Evolutionary conservation across 495 filamentous ascomycete genomes (phyloP), one percentile per base, ranked within the genome.

Genomic region (Staphylotrichum tortipilum): DNA sequence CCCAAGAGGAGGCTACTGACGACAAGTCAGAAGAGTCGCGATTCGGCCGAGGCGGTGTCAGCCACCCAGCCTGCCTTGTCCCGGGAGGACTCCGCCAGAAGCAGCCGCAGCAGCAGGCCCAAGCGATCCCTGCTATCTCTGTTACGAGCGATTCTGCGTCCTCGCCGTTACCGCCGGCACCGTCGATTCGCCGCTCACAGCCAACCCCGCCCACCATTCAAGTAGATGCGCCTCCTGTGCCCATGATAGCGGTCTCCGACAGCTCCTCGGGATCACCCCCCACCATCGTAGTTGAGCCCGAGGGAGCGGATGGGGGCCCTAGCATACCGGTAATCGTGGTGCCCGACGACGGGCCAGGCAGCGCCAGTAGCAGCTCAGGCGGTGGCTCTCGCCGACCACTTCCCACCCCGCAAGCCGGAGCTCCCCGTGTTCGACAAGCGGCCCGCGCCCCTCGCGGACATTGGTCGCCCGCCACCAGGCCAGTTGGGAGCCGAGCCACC

Each of bases 61-160:
- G 34, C 22, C 57, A 53, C 38, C 58, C 62, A 40, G n/a, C 49
- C 34, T 55, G 47, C 53, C 46, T 64, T 50, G 36, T 57, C 61
- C 56, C 56, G 29, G 56, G 55, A 30, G 48, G 59, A 47, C 52
- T 56, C 64, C 35, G 39, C 47, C 41, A 33, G 42, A 54, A 54
- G 54, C 58, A 55, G 45, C 34, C 46, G 33, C 58, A 50, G 36
- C 57, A 57, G 47, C 58, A 47, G 34, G 22, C 54, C 39, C 62
- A 56, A 38, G 40, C 55, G 47, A 59, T 79, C 53, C 84, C 84
- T 58, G 66, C 78, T 58, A 83, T 88, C 66, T 78, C 77, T 69
- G 61, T 85, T 59, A 69, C 79, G 50, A 58, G 70, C 56, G 67
- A 67, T 67, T 44, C 52, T 68, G 39, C 68, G 45, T 46, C 55